phyloP scores from a whole-genome alignment of 2,329 filamentous ascomycete species.

The Penicillium sp. region DNA sequence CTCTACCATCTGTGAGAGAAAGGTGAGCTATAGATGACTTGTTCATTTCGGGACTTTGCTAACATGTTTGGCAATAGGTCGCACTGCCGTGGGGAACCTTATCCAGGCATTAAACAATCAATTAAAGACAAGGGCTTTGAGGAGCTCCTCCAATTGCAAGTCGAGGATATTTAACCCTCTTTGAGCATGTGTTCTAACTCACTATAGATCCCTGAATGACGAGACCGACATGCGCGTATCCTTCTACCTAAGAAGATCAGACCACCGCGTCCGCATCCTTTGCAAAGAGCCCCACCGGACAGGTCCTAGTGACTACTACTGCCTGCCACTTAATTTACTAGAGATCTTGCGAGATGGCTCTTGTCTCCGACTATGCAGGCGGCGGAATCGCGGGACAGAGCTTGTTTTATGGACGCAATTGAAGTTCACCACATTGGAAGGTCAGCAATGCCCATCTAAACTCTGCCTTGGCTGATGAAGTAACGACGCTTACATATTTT shows the following conservation, averaged over 20 bases:
- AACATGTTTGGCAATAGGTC: conserved; percentile 24
- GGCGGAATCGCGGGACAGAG: conserved; percentile 34
- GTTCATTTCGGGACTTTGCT: neutral
- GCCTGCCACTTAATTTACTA: conserved; percentile 50
- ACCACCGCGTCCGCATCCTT: conserved; percentile 54
- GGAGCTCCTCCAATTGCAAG: conserved; percentile 39
- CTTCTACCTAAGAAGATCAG: conserved; percentile 51
- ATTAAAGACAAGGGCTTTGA: conserved; percentile 36
- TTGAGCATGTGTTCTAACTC: neutral
- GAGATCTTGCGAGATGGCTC: conserved; percentile 37
- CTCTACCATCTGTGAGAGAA: conserved; percentile 27
- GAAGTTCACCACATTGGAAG: conserved; percentile 54
- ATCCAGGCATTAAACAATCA: conserved; percentile 25
- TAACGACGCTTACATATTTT: neutral
- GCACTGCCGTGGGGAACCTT: conserved; percentile 32
- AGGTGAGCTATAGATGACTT: conserved; percentile 23
- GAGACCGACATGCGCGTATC: conserved; percentile 44
- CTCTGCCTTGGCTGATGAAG: neutral
- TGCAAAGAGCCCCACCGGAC: conserved; percentile 45
- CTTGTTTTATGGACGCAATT: conserved; percentile 53
- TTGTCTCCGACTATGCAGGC: conserved; percentile 40
- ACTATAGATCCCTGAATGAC: conserved; percentile 46
- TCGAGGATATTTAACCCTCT: neutral
- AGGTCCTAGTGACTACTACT: conserved; percentile 45
- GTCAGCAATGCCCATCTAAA: conserved; percentile 30